Percentiles rank a stretch among this genome's conserved stretches.
Conservation (phyloP, 352 stramenopile genomes). For the Phytophthora melonis region DNA sequence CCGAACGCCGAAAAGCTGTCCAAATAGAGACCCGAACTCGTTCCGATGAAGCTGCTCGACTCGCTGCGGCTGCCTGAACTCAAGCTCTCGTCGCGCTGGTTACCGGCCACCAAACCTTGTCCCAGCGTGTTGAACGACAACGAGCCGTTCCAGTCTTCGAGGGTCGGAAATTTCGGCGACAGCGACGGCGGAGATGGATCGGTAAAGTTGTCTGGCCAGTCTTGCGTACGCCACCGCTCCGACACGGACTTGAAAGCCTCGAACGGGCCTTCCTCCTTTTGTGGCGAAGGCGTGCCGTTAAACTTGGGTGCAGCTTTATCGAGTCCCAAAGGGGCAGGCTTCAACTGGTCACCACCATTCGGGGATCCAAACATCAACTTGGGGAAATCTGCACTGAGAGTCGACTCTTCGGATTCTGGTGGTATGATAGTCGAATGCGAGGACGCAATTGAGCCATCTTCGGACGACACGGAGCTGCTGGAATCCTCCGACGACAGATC, state of each 20-base stretch:
- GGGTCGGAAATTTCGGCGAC: constrained; percentile 8
- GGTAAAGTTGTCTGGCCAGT: constrained; percentile 24
- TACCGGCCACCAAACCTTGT: neutral
- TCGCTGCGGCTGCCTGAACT: constrained; percentile 10
- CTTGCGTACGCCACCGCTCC: constrained; percentile 33
- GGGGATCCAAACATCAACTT: constrained; percentile 11
- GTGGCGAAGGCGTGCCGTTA: neutral
- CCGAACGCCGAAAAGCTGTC: constrained; percentile 30
- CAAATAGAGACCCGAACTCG: constrained; percentile 9
- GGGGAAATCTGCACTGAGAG: neutral
- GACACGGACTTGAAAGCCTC: constrained; percentile 41
- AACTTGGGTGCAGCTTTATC: neutral
- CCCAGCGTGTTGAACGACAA: constrained; percentile 27
- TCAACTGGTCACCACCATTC: neutral
- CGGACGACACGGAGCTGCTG: constrained; percentile 6
- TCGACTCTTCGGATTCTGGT: constrained; percentile 11
- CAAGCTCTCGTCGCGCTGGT: constrained; percentile 12
- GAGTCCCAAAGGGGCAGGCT: neutral
- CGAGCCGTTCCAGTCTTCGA: constrained; percentile 26
- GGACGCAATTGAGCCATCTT: constrained; percentile 15
- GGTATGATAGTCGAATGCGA: constrained; percentile 15
- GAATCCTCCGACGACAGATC: constrained; percentile 13
- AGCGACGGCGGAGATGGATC: constrained; percentile 16
- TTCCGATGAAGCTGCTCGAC: constrained; percentile 24
- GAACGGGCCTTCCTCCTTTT: constrained; percentile 31